Evolutionary conservation across 1,284 basidiomycete species (phyloP).

Genomic region (Microbotryum lychnidis-dioicae): DNA sequence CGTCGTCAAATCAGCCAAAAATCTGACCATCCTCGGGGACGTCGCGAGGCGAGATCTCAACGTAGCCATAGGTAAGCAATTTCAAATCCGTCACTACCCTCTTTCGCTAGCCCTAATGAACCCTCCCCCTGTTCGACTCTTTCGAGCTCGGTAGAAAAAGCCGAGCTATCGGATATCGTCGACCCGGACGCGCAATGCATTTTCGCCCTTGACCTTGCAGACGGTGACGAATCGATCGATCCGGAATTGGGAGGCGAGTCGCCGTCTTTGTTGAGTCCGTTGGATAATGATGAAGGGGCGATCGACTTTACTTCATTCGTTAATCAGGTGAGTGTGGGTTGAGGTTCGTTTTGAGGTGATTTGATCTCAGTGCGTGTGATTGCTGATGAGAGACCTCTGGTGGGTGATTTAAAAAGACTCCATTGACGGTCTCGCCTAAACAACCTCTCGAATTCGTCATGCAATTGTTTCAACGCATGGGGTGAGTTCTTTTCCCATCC

Average conservation of each 20-base stretch:
- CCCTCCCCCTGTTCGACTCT: background rate
- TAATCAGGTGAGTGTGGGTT: constrained; percentile 58
- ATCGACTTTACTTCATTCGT: constrained; percentile 84
- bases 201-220: constrained; percentile 39
- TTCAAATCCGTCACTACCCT: background rate
- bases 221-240: constrained; percentile 7
- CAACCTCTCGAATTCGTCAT: constrained; percentile 92
- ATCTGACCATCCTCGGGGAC: constrained; percentile 69
- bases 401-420: constrained; percentile 52
- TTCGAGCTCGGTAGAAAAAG: constrained; percentile 52
- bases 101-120: background rate
- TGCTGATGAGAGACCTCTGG: background rate
- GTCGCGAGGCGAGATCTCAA: constrained; percentile 77
- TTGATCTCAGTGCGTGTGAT: too few relatives aligned
- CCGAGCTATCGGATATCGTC: constrained; percentile 55
- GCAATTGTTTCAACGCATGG: constrained; percentile 91
- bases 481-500: constrained; percentile 52
- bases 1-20: constrained; percentile 52
- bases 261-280: background rate
- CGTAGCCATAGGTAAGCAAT: constrained; percentile 63
- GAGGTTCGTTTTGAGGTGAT: too few relatives aligned
- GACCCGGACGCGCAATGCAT: constrained; percentile 65
- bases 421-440: constrained; percentile 84
- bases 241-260: background rate
- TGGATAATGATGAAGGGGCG: constrained; percentile 29